Conservation (phyloP, 2,329 filamentous ascomycete species). For the Coleophoma cylindrospora region DNA sequence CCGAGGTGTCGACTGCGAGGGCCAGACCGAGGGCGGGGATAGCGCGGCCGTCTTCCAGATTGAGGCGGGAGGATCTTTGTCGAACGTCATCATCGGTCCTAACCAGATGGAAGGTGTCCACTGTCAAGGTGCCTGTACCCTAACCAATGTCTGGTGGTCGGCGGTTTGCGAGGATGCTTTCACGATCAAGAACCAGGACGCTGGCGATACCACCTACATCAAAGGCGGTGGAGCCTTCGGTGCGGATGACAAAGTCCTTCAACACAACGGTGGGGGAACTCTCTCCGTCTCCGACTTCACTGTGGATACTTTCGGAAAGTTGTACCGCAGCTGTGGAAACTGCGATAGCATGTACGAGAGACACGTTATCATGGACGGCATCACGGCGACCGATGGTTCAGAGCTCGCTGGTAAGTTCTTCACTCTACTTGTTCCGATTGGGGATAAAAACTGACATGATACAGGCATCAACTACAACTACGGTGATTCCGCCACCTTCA, state of each 20-base stretch:
- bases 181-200: constrained; percentile 17
- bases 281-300: constrained; percentile 30
- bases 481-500: constrained; percentile 38
- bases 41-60: constrained; percentile 22
- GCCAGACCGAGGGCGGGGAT: constrained; percentile 33
- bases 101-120: constrained; percentile 23
- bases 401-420: constrained; percentile 11
- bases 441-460: constrained; percentile 21
- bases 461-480: constrained; percentile 47
- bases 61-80: constrained; percentile 19
- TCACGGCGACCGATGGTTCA: constrained; percentile 33
- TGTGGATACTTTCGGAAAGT: constrained; percentile 39
- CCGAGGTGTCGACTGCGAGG: constrained; percentile 31
- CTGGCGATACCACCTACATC: constrained; percentile 32
- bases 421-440: background rate
- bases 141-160: constrained; percentile 22
- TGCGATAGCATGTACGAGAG: constrained; percentile 28
- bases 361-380: constrained; percentile 34
- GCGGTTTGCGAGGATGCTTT: constrained; percentile 21
- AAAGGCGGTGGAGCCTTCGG: constrained; percentile 38
- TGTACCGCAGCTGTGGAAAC: constrained; percentile 46
- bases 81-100: constrained; percentile 22
- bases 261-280: constrained; percentile 37
- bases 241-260: constrained; percentile 32
- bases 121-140: constrained; percentile 19